A percentile compares a stretch with the other conserved stretches of the same genome.
phyloP scores from a whole-genome alignment of 1,284 basidiomycete species.

The Pterulicium gracile region DNA sequence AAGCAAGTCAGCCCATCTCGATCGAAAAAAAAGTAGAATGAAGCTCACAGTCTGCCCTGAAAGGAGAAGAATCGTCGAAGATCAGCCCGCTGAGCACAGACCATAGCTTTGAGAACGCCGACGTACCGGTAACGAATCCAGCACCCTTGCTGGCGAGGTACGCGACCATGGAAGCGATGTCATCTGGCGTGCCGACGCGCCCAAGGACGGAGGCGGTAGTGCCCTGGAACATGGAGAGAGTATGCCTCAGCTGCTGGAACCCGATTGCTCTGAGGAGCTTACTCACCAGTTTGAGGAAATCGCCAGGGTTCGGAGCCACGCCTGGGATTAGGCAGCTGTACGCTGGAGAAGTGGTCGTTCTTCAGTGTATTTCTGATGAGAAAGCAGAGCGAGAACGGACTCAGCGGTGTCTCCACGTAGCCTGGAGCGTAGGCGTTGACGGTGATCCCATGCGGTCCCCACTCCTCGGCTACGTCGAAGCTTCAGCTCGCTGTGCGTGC shows the following conservation, averaged over 20 bases:
- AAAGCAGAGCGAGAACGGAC: conserved; percentile 8
- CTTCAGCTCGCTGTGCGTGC: background rate
- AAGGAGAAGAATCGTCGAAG: background rate
- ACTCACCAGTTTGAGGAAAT: background rate
- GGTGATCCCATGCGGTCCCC: conserved; percentile 12
- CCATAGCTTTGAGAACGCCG: background rate
- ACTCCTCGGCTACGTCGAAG: conserved; percentile 9
- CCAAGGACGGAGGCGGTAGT: background rate
- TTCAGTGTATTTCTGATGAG: background rate
- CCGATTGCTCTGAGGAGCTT: background rate
- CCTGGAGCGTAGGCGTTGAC: conserved; percentile 15
- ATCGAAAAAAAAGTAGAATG: background rate
- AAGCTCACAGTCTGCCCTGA: background rate
- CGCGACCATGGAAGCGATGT: conserved; percentile 13
- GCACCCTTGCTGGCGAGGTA: conserved; percentile 12
- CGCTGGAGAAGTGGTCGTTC: background rate
- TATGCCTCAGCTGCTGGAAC: background rate
- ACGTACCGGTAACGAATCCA: conserved; percentile 13
- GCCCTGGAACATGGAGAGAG: background rate
- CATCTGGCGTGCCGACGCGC: conserved; percentile 9
- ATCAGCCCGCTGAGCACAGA: too few species aligned
- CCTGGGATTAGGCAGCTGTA: background rate
- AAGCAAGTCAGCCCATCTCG: background rate
- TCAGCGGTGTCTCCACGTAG: conserved; percentile 9
- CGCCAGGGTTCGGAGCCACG: background rate